These are phyloP conservation scores for Lactifluus piperatus DNA, from an alignment of 768 basidiomycete genomes.

Conservation along the genomic window DNA sequence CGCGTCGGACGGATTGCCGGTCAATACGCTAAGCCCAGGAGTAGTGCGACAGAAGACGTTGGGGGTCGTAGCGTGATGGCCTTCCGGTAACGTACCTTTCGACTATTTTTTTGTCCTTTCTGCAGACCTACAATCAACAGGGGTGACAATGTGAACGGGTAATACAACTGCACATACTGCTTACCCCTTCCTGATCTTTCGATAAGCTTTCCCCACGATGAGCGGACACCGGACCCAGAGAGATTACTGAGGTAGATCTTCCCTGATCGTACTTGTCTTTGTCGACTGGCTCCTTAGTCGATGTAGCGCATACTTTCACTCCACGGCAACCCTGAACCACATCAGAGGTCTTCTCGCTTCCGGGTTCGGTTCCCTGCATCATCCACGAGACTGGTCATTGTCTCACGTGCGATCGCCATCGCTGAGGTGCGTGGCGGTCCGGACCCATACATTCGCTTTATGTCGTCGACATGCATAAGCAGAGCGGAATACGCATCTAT, in stretches of 20 bases:
- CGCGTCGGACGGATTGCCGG: constrained; percentile 91
- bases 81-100: constrained; percentile 52
- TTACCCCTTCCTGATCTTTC: background rate
- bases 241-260: constrained; percentile 61
- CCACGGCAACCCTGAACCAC: constrained; percentile 87
- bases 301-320: constrained; percentile 89
- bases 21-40: constrained; percentile 92
- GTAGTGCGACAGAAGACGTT: constrained; percentile 71
- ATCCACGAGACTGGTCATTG: constrained; percentile 88
- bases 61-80: constrained; percentile 70
- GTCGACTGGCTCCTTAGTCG: background rate
- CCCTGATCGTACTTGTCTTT: background rate
- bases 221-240: constrained; percentile 86
- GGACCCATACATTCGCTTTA: background rate
- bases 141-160: constrained; percentile 96
- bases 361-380: constrained; percentile 88
- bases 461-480: background rate
- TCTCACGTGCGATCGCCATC: constrained; percentile 81
- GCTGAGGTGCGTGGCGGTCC: constrained; percentile 43
- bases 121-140: constrained; percentile 33
- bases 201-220: constrained; percentile 54
- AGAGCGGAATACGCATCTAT: constrained; percentile 83
- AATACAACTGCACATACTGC: constrained; percentile 20
- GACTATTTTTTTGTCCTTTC: background rate
- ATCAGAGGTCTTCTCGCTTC: constrained; percentile 82